Conservation (phyloP, 176 grass and related monocot genomes). For the Pharus latifolius region DNA sequence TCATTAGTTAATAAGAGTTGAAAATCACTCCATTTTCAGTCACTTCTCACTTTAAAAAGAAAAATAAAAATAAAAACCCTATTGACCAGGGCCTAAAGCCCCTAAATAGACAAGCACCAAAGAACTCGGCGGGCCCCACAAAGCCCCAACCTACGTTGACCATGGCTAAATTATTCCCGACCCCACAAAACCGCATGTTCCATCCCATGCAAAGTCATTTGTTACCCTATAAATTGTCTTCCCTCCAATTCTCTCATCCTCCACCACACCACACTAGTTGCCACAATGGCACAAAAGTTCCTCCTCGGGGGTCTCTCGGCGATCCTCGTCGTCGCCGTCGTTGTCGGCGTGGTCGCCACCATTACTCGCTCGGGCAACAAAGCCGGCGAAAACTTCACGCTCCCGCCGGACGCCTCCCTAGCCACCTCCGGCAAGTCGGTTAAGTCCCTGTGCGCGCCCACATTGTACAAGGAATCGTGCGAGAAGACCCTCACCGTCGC, state of each 20-base stretch:
- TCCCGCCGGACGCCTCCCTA: conserved; percentile 30
- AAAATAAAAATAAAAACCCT: no score
- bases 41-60: no score
- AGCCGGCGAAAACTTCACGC: conserved; percentile 22
- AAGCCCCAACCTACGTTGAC: not conserved
- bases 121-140: conserved; percentile 2
- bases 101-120: conserved; percentile 19
- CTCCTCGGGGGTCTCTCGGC: conserved; percentile 36
- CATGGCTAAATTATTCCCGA: not conserved
- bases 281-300: conserved; percentile 41
- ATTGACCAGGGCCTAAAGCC: conserved; percentile 6
- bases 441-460: conserved; percentile 44
- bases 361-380: conserved; percentile 24
- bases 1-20: no score
- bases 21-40: no score
- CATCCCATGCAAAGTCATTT: not conserved
- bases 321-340: conserved; percentile 48
- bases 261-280: not conserved
- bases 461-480: conserved; percentile 72
- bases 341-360: conserved; percentile 51
- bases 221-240: not conserved
- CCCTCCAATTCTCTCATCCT: not conserved
- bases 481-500: conserved; percentile 43
- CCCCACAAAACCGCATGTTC: not conserved
- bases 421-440: conserved; percentile 47